Evolutionary conservation across 352 stramenopile genomes (phyloP).

Genomic region (Pythium folliculosum): DNA sequence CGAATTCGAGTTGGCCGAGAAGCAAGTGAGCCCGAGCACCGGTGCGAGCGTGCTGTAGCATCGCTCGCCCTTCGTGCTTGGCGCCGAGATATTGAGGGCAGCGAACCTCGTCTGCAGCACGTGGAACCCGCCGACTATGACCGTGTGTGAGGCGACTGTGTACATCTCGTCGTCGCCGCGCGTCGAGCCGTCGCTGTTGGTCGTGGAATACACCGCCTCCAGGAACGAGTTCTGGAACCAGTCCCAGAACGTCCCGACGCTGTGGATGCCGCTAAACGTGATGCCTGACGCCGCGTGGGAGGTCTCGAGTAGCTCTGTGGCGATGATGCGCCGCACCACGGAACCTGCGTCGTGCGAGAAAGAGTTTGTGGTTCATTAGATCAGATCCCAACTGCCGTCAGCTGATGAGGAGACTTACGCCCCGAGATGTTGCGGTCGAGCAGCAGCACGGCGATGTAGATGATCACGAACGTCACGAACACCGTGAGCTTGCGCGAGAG

Average conservation of each 20-base stretch:
- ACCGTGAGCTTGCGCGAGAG: conserved; percentile 61
- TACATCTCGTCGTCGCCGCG: conserved; percentile 37
- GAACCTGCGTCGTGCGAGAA: conserved; percentile 36
- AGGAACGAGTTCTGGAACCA: conserved; percentile 72
- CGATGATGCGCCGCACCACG: conserved; percentile 55
- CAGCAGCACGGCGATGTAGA: conserved; percentile 62
- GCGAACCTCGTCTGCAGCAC: conserved; percentile 55
- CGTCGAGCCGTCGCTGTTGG: conserved; percentile 29
- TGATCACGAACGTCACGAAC: conserved; percentile 67
- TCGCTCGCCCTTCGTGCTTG: conserved; percentile 35
- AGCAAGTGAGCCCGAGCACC: conserved; percentile 44
- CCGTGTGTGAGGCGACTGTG: conserved; percentile 61
- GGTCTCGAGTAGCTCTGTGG: conserved; percentile 49
- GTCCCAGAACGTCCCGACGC: conserved; percentile 46
- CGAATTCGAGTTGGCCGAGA: conserved; percentile 37
- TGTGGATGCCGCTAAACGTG: conserved; percentile 48
- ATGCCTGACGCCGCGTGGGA: conserved; percentile 37
- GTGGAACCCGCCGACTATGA: conserved; percentile 69
- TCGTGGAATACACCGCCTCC: conserved; percentile 42
- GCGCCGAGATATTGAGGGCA: conserved; percentile 46
- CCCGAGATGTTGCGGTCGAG: conserved; percentile 74
- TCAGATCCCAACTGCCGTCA: too few relatives aligned
- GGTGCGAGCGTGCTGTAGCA: conserved; percentile 52
- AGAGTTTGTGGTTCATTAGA: too few relatives aligned
- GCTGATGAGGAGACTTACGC: conserved; percentile 37